phyloP scores from a whole-genome alignment of 106 monocot species.

The Narthecium ossifragum region DNA sequence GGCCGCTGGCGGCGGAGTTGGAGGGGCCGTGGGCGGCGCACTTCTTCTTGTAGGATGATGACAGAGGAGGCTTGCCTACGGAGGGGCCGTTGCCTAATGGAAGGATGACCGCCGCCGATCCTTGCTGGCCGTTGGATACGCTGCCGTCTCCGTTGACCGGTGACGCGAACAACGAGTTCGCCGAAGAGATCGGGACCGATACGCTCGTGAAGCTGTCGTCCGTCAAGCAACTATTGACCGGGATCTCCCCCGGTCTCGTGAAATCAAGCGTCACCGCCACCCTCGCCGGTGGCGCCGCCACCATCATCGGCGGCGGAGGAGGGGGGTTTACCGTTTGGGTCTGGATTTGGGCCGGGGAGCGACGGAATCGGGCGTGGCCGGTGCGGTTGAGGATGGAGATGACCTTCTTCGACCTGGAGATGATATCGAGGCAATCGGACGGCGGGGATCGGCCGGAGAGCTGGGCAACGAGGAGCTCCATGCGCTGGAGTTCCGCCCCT shows the following conservation, averaged over 20 bases:
- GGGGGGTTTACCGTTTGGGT: neutral
- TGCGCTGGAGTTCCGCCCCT: neutral
- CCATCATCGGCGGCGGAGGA: neutral
- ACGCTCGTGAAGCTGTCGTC: slow-evolving; percentile 13
- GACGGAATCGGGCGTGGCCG: slow-evolving; percentile 16
- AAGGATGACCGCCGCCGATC: slow-evolving; percentile 17
- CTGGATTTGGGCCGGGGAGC: neutral
- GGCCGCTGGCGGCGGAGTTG: slow-evolving; percentile 13
- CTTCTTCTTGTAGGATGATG: slow-evolving; percentile 17
- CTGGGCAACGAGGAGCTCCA: slow-evolving; percentile 10
- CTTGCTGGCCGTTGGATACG: slow-evolving; percentile 22
- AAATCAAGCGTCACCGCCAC: slow-evolving; percentile 14
- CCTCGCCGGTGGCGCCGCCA: neutral
- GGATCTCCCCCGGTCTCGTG: slow-evolving; percentile 1
- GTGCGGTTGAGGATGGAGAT: slow-evolving; percentile 17
- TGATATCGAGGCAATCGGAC: slow-evolving; percentile 14
- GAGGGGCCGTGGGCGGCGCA: slow-evolving; percentile 20
- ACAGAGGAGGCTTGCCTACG: slow-evolving; percentile 26
- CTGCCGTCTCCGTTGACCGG: slow-evolving; percentile 21
- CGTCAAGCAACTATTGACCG: neutral
- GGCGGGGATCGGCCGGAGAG: slow-evolving; percentile 2
- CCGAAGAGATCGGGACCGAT: slow-evolving; percentile 17
- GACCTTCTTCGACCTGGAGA: slow-evolving; percentile 12
- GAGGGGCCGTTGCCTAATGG: neutral
- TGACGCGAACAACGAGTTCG: slow-evolving; percentile 28